These are phyloP conservation scores for Suillus bovinus DNA, from an alignment of 768 basidiomycete genomes.

Conservation along the genomic window DNA sequence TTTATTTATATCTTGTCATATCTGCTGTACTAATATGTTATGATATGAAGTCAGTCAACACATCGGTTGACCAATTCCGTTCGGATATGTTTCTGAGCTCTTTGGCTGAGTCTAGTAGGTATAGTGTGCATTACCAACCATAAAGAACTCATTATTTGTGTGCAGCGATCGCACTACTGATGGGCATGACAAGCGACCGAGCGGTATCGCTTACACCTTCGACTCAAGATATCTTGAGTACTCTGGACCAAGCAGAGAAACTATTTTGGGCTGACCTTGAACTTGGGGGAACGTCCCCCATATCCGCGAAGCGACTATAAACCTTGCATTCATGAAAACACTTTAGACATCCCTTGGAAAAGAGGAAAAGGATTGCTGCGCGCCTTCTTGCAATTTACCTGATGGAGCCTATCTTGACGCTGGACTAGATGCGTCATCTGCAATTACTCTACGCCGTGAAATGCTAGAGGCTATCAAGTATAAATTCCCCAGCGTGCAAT, in stretches of 20 bases:
- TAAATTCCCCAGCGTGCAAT: slow-evolving; percentile 53
- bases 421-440: slow-evolving; percentile 63
- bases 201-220: slow-evolving; percentile 41
- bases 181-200: slow-evolving; percentile 63
- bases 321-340: slow-evolving; percentile 67
- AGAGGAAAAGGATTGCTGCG: slow-evolving; percentile 48
- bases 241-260: slow-evolving; percentile 67
- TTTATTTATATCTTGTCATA: no score
- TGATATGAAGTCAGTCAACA: no score
- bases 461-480: slow-evolving; percentile 77
- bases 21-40: no score
- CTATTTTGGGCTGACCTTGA: slow-evolving; percentile 67
- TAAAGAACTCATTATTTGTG: slow-evolving; percentile 13
- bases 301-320: slow-evolving; percentile 73
- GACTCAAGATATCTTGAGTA: slow-evolving; percentile 56
- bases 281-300: slow-evolving; percentile 64
- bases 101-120: slow-evolving; percentile 79
- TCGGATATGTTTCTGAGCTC: slow-evolving; percentile 91
- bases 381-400: slow-evolving; percentile 47
- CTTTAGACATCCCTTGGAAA: slow-evolving; percentile 83
- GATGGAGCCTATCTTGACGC: neutral
- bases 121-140: neutral
- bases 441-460: slow-evolving; percentile 82
- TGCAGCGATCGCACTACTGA: slow-evolving; percentile 79
- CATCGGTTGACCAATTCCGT: slow-evolving; percentile 73